Evolutionary conservation across 352 stramenopile genomes (phyloP).

Genomic region (Globisporangium viniferum): DNA sequence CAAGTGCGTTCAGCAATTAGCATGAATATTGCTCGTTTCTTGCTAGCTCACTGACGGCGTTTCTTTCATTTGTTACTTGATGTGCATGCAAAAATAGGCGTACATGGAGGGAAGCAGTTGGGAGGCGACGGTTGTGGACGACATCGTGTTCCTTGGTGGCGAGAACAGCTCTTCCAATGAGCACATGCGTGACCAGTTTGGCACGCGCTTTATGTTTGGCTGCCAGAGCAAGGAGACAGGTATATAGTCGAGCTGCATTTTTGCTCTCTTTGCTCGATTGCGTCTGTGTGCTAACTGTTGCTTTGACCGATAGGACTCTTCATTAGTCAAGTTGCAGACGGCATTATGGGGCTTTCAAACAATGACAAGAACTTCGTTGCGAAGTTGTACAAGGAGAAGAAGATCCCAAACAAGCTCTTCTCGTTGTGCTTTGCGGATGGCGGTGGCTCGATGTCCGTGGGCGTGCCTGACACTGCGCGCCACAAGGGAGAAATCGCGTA

Average conservation of each 20-base stretch:
- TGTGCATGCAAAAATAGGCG: slow-evolving; percentile 28
- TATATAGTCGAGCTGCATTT: not conserved
- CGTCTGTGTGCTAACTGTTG: not conserved
- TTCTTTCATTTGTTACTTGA: not conserved
- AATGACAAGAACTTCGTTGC: slow-evolving; percentile 68
- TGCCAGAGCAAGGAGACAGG: slow-evolving; percentile 75
- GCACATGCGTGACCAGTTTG: slow-evolving; percentile 52
- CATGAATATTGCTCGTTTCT: not conserved
- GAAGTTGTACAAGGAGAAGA: slow-evolving; percentile 74
- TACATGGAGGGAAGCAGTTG: slow-evolving; percentile 88
- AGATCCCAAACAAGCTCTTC: slow-evolving; percentile 79
- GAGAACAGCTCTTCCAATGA: slow-evolving; percentile 45
- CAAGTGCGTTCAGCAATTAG: slow-evolving; percentile 22
- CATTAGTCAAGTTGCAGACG: slow-evolving; percentile 77
- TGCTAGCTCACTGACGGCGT: not conserved
- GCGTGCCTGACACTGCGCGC: slow-evolving; percentile 38
- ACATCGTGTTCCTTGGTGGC: slow-evolving; percentile 76
- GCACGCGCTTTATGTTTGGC: slow-evolving; percentile 79
- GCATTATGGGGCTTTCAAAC: slow-evolving; percentile 84
- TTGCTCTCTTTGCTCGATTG: not conserved
- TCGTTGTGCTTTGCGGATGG: slow-evolving; percentile 71
- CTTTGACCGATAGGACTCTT: slow-evolving; percentile 45
- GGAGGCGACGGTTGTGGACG: slow-evolving; percentile 75
- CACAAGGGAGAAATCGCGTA: slow-evolving; percentile 59
- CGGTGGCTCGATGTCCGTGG: slow-evolving; percentile 70